Percentiles rank a stretch among this genome's conserved stretches.
These are phyloP conservation scores for Symbiodinium pilosum DNA, from an alignment of 73 alveolate species.

Conservation along the genomic window DNA sequence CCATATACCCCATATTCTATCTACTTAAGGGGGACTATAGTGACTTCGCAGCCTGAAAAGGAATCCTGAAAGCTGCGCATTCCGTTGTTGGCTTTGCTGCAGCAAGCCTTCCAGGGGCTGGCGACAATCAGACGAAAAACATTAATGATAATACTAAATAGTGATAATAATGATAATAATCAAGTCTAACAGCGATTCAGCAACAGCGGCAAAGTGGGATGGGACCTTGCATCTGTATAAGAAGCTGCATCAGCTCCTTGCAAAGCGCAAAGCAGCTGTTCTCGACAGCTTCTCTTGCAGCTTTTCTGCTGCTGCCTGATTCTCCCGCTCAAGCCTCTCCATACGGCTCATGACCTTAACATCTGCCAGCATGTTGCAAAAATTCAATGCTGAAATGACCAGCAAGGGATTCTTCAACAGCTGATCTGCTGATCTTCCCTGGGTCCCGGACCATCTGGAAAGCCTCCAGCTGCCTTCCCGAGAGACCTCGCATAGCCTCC, in stretches of 20 bases:
- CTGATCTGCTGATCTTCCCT: neutral
- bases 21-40: too few relatives aligned
- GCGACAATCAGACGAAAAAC: too few relatives aligned
- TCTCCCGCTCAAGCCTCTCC: conserved; percentile 68
- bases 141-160: too few relatives aligned
- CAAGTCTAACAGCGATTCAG: too few relatives aligned
- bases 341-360: conserved; percentile 38
- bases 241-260: conserved; percentile 73
- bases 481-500: conserved; percentile 52
- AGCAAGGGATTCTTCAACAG: neutral
- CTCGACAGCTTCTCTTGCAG: too few relatives aligned
- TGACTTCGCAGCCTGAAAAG: too few relatives aligned
- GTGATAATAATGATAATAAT: too few relatives aligned
- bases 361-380: too few relatives aligned
- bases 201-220: too few relatives aligned
- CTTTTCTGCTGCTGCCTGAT: neutral
- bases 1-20: too few relatives aligned
- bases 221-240: conserved; percentile 55
- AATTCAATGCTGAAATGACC: neutral
- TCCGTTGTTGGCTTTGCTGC: conserved; percentile 66
- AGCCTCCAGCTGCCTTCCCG: conserved; percentile 71
- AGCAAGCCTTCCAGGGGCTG: neutral
- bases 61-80: conserved; percentile 67
- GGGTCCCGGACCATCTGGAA: conserved; percentile 36
- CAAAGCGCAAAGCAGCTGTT: neutral